Percentiles rank a stretch among this genome's conserved stretches.
phyloP scores from a whole-genome alignment of 768 basidiomycete genomes.

The Dioszegia crocea region DNA sequence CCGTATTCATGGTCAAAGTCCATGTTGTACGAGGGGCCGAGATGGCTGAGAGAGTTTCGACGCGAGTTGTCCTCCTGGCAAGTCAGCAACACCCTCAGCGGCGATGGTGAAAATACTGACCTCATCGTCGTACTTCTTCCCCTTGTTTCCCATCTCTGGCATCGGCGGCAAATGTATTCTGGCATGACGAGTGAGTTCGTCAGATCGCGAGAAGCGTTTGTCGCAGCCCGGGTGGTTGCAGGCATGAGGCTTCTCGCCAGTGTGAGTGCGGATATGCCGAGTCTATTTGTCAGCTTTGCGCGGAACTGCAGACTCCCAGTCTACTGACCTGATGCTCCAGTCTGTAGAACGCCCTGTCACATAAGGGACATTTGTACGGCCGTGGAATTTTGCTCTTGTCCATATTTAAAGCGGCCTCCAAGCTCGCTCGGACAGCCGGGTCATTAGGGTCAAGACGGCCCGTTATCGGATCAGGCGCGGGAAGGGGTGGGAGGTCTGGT shows the following conservation, averaged over 20 bases:
- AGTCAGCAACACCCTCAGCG: constrained; percentile 3
- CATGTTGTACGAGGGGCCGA: constrained; percentile 44
- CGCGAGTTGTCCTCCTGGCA: constrained; percentile 32
- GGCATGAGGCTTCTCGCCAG: constrained; percentile 93
- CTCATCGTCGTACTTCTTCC: constrained; percentile 55
- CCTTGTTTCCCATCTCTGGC: constrained; percentile 58
- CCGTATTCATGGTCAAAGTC: constrained; percentile 40
- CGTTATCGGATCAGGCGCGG: constrained; percentile 45
- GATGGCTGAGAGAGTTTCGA: constrained; percentile 27
- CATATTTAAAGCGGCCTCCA: constrained; percentile 51
- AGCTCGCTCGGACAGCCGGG: constrained; percentile 49
- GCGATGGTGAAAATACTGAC: constrained; percentile 52
- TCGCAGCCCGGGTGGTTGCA: constrained; percentile 93
- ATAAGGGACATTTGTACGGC: constrained; percentile 96
- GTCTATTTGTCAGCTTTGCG: constrained; percentile 58
- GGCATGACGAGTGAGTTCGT: constrained; percentile 93
- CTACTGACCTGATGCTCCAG: constrained; percentile 90
- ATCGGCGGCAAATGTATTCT: constrained; percentile 75
- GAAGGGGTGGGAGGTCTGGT: constrained; percentile 5
- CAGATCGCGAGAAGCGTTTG: constrained; percentile 96
- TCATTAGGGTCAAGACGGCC: constrained; percentile 51
- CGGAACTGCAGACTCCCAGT: neutral
- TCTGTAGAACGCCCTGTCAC: constrained; percentile 90
- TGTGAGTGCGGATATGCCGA: constrained; percentile 95
- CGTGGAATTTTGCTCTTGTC: constrained; percentile 58